Evolutionary conservation across 2,329 filamentous ascomycete genomes (phyloP).

Genomic region (Knufia fluminis): DNA sequence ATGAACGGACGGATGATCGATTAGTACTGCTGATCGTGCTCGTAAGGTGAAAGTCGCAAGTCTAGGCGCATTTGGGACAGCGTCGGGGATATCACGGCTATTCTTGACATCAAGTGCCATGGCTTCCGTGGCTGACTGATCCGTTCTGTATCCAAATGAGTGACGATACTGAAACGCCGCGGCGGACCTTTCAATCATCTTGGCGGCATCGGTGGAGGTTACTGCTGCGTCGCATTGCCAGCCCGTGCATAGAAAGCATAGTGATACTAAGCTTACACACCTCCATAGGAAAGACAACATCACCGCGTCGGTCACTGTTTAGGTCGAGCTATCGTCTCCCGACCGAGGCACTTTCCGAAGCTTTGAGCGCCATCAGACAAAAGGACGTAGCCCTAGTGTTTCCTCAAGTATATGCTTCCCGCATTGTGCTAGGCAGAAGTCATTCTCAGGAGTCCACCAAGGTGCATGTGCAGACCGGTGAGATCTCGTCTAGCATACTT

Average conservation of each 20-base stretch:
- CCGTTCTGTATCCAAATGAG: background rate
- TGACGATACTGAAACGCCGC: background rate
- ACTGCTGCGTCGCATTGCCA: background rate
- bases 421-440: no score
- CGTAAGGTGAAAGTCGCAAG: background rate
- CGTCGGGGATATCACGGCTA: background rate
- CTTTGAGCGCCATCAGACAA: no score
- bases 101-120: background rate
- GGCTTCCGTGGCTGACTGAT: background rate
- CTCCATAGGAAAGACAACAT: no score
- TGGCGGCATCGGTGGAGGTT: background rate
- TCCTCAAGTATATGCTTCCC: no score
- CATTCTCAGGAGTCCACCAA: no score
- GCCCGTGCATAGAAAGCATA: background rate
- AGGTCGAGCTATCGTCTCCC: no score
- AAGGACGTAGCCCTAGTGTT: no score
- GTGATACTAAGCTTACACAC: no score
- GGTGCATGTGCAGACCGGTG: no score
- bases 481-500: no score
- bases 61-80: background rate
- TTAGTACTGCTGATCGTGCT: background rate
- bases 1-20: background rate
- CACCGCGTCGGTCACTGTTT: no score
- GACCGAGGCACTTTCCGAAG: no score
- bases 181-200: background rate